phyloP scores from a whole-genome alignment of 345 rosid genomes.

The Brassica nigra region DNA sequence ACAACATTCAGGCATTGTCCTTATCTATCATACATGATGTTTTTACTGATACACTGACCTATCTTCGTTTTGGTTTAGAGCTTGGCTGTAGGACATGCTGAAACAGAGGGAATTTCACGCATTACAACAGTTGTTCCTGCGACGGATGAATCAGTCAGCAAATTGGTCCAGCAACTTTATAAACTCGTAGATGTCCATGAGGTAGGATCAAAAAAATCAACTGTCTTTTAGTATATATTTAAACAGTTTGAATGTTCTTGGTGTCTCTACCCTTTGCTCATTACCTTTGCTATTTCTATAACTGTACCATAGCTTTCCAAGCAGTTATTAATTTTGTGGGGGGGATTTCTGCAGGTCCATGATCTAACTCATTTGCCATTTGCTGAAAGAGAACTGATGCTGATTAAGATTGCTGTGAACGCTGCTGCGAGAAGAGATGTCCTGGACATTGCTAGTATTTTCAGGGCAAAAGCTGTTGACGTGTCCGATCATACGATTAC shows the following conservation, averaged over 20 bases:
- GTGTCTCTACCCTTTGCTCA: background rate
- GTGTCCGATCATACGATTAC: conserved; percentile 80
- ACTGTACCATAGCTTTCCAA: background rate
- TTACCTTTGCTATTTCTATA: background rate
- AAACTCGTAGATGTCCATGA: conserved; percentile 47
- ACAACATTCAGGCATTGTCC: conserved; percentile 74
- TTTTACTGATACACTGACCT: background rate
- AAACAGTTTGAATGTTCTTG: background rate
- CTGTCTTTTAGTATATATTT: background rate
- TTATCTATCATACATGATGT: conserved; percentile 10
- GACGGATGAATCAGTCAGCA: conserved; percentile 48
- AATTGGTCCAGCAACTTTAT: conserved; percentile 47
- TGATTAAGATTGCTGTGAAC: conserved; percentile 68
- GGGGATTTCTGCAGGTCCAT: conserved; percentile 49
- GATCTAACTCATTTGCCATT: conserved; percentile 72
- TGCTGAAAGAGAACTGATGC: conserved; percentile 67
- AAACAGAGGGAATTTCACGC: conserved; percentile 44
- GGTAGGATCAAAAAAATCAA: conserved; percentile 24
- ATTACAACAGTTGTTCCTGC: conserved; percentile 49
- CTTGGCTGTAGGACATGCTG: conserved; percentile 48
- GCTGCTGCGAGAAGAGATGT: conserved; percentile 66
- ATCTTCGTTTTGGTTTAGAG: conserved; percentile 30
- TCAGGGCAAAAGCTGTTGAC: conserved; percentile 72
- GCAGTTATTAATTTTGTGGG: background rate
- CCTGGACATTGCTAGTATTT: conserved; percentile 70